phyloP scores from a whole-genome alignment of 2,329 filamentous ascomycete species.

The Gliomastix tumulicola region DNA sequence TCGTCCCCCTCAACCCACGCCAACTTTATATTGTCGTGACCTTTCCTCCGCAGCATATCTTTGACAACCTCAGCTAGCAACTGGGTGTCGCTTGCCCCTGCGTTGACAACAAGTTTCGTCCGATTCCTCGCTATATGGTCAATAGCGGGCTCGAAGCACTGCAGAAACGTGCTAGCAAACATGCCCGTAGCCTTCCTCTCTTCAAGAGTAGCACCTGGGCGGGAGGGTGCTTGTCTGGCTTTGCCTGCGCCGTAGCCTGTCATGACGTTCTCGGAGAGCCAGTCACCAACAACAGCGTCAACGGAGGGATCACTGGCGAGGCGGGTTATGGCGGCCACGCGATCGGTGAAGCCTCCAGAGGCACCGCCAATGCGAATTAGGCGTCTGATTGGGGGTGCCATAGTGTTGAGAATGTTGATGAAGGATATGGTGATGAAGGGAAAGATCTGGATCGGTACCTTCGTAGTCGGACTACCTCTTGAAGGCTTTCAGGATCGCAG shows the following conservation, averaged over 20 bases:
- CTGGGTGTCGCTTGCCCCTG: constrained; percentile 4
- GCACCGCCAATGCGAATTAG: constrained; percentile 8
- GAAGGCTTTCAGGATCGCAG: too few relatives aligned
- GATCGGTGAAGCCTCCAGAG: constrained; percentile 9
- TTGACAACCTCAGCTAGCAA: constrained; percentile 3
- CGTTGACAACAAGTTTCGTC: constrained; percentile 6
- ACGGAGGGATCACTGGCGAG: constrained; percentile 6
- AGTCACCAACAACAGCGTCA: constrained; percentile 6
- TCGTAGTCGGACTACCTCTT: too few relatives aligned
- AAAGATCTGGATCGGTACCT: too few relatives aligned
- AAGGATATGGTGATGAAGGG: too few relatives aligned
- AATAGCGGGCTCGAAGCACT: constrained; percentile 9
- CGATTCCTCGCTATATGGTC: constrained; percentile 7
- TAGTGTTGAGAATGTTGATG: too few relatives aligned
- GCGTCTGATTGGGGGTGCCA: too few relatives aligned
- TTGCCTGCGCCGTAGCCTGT: constrained; percentile 15
- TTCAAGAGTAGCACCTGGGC: constrained; percentile 6
- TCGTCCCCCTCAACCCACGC: constrained; percentile 11
- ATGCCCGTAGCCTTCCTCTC: constrained; percentile 8
- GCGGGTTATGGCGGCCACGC: constrained; percentile 3
- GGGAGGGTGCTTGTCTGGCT: background rate
- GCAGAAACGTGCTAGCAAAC: constrained; percentile 17
- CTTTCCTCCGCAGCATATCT: constrained; percentile 13
- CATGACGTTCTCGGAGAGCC: constrained; percentile 18
- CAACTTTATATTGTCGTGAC: constrained; percentile 17